These are phyloP conservation scores for Cryptococcus sp. DNA, from an alignment of 1,284 basidiomycete genomes.

Conservation along the genomic window DNA sequence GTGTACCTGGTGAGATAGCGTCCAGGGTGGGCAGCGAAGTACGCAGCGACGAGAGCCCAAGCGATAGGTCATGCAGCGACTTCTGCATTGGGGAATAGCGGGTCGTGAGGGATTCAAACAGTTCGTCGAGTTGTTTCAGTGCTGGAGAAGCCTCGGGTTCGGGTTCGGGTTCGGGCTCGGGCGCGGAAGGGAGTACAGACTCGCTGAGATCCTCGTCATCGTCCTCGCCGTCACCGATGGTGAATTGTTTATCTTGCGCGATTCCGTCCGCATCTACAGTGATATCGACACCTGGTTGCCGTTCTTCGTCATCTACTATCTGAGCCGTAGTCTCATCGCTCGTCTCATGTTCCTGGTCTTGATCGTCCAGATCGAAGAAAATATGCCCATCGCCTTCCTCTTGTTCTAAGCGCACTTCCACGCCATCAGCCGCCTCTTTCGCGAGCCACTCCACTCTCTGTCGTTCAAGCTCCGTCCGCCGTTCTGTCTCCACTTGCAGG, in stretches of 20 bases:
- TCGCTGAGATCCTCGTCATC: not conserved
- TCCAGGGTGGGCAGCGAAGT: slow-evolving; percentile 21
- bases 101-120: slow-evolving; percentile 36
- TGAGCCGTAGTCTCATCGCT: not conserved
- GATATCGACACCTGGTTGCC: not conserved
- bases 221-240: not conserved
- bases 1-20: not conserved
- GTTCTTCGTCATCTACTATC: not conserved
- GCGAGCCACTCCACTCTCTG: slow-evolving; percentile 52
- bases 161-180: slow-evolving; percentile 8
- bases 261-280: too few species aligned
- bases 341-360: slow-evolving; percentile 10
- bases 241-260: too few species aligned
- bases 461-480: slow-evolving; percentile 61
- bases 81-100: slow-evolving; percentile 44
- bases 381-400: slow-evolving; percentile 6
- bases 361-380: slow-evolving; percentile 23
- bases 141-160: slow-evolving; percentile 22
- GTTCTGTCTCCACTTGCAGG: slow-evolving; percentile 65
- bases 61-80: slow-evolving; percentile 44
- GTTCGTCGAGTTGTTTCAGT: slow-evolving; percentile 22
- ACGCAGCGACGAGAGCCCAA: slow-evolving; percentile 41
- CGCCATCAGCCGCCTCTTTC: slow-evolving; percentile 40
- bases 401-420: slow-evolving; percentile 6
- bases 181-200: not conserved